phyloP scores from a whole-genome alignment of 2,329 filamentous ascomycete genomes.

The Beauveria rudraprayagi region DNA sequence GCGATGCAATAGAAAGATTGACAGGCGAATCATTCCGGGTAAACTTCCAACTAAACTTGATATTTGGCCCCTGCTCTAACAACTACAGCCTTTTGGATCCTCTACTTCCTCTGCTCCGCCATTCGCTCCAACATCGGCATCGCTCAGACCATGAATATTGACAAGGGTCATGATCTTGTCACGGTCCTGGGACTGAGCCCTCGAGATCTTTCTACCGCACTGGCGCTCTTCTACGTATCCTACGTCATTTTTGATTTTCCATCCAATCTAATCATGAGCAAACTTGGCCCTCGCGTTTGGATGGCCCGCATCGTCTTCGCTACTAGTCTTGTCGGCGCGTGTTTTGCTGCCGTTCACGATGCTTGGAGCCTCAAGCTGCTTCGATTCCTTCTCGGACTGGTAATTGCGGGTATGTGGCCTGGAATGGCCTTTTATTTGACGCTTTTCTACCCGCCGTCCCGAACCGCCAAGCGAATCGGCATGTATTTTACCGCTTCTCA shows the following conservation, averaged over 20 bases:
- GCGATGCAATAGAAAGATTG: constrained; percentile 37
- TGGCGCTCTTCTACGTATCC: constrained; percentile 85
- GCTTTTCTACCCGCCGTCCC: constrained; percentile 80
- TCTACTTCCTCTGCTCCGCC: constrained; percentile 88
- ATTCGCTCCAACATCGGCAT: constrained; percentile 88
- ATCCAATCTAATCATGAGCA: constrained; percentile 83
- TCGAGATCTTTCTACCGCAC: constrained; percentile 73
- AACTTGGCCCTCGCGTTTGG: constrained; percentile 77
- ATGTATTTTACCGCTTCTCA: constrained; percentile 85
- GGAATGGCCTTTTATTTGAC: constrained; percentile 92
- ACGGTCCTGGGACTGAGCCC: constrained; percentile 59
- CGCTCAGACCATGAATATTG: constrained; percentile 85
- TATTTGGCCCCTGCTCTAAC: too few relatives aligned
- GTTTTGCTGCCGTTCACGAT: constrained; percentile 71
- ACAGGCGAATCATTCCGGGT: constrained; percentile 53
- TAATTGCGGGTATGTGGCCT: constrained; percentile 91
- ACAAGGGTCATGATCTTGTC: constrained; percentile 64
- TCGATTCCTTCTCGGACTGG: constrained; percentile 74
- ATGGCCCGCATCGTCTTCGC: constrained; percentile 87
- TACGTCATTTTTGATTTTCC: constrained; percentile 87
- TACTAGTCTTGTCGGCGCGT: constrained; percentile 75
- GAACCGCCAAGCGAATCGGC: constrained; percentile 80
- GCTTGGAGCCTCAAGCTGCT: constrained; percentile 87
- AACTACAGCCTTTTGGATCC: constrained; percentile 67
- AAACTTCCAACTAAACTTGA: constrained; percentile 10